Percentiles rank a stretch among this genome's conserved stretches.
phyloP scores from a whole-genome alignment of 352 stramenopile species.

The Phytophthora pluvialis region DNA sequence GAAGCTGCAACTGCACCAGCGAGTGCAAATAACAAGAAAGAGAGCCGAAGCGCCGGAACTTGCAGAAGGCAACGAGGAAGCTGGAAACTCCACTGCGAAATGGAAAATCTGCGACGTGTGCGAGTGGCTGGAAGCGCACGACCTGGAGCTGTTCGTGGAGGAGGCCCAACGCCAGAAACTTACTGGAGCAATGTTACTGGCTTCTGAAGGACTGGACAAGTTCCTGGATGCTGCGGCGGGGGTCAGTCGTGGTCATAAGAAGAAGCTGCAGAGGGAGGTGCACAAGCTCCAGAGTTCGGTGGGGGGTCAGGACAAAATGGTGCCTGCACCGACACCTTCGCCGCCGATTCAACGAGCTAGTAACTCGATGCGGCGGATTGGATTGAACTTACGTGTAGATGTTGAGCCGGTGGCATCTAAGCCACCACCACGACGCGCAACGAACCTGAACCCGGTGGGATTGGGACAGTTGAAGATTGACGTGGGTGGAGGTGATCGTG shows the following conservation, averaged over 20 bases:
- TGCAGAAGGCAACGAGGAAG: conserved; percentile 7
- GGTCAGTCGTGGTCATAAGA: conserved; percentile 76
- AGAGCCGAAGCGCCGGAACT: conserved; percentile 11
- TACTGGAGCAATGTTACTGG: conserved; percentile 52
- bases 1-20: conserved; percentile 76
- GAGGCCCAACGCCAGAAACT: conserved; percentile 50
- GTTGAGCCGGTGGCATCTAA: conserved; percentile 34
- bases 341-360: conserved; percentile 9
- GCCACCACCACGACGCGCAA: conserved; percentile 2
- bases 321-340: conserved; percentile 10
- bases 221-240: conserved; percentile 58
- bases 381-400: conserved; percentile 65
- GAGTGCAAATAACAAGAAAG: conserved; percentile 30
- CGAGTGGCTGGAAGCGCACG: conserved; percentile 64
- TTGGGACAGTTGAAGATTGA: conserved; percentile 58
- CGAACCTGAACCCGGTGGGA: conserved; percentile 44
- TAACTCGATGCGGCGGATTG: conserved; percentile 47
- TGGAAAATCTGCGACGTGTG: conserved; percentile 58
- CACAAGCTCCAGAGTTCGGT: conserved; percentile 61
- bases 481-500: conserved; percentile 30
- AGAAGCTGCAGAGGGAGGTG: conserved; percentile 80
- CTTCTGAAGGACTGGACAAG: conserved; percentile 48
- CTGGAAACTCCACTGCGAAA: conserved; percentile 3
- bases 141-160: conserved; percentile 64
- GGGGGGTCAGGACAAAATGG: conserved; percentile 10